Evolutionary conservation across 345 rosid species (phyloP).

Genomic region (Eucalyptus albens): DNA sequence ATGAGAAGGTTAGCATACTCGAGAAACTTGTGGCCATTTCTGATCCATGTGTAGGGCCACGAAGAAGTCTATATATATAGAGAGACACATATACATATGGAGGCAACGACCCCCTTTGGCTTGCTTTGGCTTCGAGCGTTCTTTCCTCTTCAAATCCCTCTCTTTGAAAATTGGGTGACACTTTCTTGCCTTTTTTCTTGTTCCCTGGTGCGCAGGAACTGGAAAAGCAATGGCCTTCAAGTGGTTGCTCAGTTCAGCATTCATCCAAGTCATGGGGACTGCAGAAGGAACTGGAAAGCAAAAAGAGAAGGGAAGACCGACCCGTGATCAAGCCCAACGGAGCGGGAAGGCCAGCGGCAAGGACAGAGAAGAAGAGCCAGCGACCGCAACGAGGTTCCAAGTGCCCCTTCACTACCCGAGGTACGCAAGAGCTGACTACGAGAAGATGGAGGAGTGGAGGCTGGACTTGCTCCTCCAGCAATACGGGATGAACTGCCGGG

Average conservation of each 20-base stretch:
- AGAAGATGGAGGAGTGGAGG: constrained; percentile 40
- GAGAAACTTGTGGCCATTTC: neutral
- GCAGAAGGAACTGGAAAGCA: neutral
- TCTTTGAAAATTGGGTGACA: neutral
- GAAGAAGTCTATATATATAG: neutral
- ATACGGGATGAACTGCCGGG: constrained; percentile 29
- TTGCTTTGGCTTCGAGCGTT: neutral
- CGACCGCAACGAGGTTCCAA: constrained; percentile 19
- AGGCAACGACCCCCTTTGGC: neutral
- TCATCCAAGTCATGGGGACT: neutral
- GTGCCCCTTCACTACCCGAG: constrained; percentile 52
- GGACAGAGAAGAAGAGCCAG: neutral
- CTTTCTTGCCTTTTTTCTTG: neutral
- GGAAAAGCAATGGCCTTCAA: neutral
- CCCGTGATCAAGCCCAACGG: neutral
- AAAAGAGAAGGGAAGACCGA: neutral
- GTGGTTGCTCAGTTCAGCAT: neutral
- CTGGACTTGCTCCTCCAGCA: constrained; percentile 38
- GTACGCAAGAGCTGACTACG: constrained; percentile 30
- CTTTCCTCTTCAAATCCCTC: neutral
- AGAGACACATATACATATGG: neutral
- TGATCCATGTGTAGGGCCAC: neutral
- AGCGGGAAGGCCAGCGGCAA: neutral
- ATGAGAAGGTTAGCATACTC: neutral
- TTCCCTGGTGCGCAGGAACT: neutral